Base-by-base conservation (phyloP, 2,329 filamentous ascomycete species). In the Dryadomyces sulphureus region DNA sequence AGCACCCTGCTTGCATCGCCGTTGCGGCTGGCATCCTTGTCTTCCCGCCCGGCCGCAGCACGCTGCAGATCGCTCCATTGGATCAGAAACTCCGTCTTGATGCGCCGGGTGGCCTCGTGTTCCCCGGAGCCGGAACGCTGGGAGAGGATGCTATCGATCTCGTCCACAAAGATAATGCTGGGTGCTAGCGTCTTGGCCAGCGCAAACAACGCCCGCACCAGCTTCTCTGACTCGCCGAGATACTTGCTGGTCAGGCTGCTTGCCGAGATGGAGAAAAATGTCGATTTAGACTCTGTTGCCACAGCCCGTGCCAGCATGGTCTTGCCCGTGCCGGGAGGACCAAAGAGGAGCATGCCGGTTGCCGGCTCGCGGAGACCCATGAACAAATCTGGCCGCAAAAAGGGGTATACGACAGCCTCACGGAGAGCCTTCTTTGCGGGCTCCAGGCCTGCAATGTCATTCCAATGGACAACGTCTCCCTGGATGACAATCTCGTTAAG, bases 41-140 rank as follows among this genome's bases (percentile, higher is more conserved):
- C 49, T 30, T 93, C 87, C 34, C 85, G 75, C 1, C 90, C 90
- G 4, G 89, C 90, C 7, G 92, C 92, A 3, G 92, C 92, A 52
- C 87, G 80, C 57, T 55, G 88, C 2, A 98, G 66, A 59, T 95
- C 88, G 48, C 85, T 92, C 92, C 92, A 98, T 58, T 95, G 89
- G 24, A 98, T 95, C 25, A 98, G 67, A 55, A 98, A 98, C 59
- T 98, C 92, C 0, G 92, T 98, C 65, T 98, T 98, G 58, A 95
- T 94, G 46, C 92, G 77, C 48, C 90, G 73, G 1, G 88, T 94
- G 1, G 92, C 87, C 63, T 98, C 92, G 55, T 96, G 85, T 57
- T 96, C 92, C 1, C 85, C 82, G 3, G 81, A 81, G 0, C 86
- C 85, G 7, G 83, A 84, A 44, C 92, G 73, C 16, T 88, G 79